A percentile compares a stretch with the other conserved stretches of the same genome.
Evolutionary conservation across 192 early-diverging fungal genomes (phyloP).

Genomic region (Coemansia sp.): DNA sequence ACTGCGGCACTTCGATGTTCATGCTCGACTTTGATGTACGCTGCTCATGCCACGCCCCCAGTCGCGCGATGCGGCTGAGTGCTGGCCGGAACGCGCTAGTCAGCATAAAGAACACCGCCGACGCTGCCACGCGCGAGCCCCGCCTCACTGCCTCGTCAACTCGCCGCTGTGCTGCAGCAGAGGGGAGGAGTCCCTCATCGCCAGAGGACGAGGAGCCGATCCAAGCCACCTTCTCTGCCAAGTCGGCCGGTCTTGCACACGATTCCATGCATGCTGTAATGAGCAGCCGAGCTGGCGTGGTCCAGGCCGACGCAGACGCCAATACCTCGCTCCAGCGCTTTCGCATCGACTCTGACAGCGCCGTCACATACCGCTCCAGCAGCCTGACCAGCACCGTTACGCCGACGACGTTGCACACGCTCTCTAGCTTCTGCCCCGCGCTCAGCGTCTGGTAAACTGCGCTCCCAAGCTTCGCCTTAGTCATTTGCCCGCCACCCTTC

Average conservation of each 20-base stretch:
- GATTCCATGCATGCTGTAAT: conserved; percentile 28
- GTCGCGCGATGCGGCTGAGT: conserved; percentile 19
- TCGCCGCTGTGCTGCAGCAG: neutral
- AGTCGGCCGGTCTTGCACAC: conserved; percentile 20
- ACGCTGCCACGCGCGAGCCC: neutral
- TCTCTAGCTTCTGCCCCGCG: conserved; percentile 27
- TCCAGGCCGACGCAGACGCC: neutral
- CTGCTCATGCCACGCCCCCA: conserved; percentile 25
- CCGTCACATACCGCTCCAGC: conserved; percentile 16
- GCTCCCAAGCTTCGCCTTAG: neutral
- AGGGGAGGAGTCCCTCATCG: neutral
- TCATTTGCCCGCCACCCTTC: neutral
- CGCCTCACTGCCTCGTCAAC: neutral
- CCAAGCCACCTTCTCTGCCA: neutral
- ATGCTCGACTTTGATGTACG: conserved; percentile 35
- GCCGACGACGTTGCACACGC: conserved; percentile 20
- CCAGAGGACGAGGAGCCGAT: neutral
- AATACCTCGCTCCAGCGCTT: conserved; percentile 12
- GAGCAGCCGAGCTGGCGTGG: neutral
- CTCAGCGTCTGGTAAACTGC: conserved; percentile 30
- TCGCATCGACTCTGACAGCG: conserved; percentile 12
- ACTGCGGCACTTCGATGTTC: conserved; percentile 35
- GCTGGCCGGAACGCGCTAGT: conserved; percentile 26
- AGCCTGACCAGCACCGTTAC: conserved; percentile 17
- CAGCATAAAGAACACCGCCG: conserved; percentile 24